phyloP scores from a whole-genome alignment of 768 basidiomycete genomes.

The Panus rudis region DNA sequence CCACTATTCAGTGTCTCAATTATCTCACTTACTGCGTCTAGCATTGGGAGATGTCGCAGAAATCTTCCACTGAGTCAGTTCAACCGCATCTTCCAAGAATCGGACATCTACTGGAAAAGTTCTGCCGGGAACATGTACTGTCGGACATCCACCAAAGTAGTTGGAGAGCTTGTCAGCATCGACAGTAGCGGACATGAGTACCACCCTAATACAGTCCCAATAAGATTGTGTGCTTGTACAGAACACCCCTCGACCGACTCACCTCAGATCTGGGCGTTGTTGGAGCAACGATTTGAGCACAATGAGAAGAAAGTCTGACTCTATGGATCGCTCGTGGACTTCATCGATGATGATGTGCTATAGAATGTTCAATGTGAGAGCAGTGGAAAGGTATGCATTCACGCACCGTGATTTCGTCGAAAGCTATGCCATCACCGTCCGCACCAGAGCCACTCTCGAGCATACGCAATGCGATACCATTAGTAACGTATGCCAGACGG shows the following conservation, averaged over 20 bases:
- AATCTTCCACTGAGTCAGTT: constrained; percentile 73
- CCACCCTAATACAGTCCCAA: constrained; percentile 46
- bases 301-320: constrained; percentile 94
- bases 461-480: constrained; percentile 95
- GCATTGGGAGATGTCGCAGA: constrained; percentile 79
- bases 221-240: background rate
- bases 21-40: constrained; percentile 43
- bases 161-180: constrained; percentile 85
- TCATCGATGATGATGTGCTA: constrained; percentile 96
- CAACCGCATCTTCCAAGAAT: constrained; percentile 88
- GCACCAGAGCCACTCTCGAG: constrained; percentile 77
- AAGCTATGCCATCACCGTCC: constrained; percentile 67
- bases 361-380: background rate
- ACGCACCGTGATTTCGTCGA: constrained; percentile 90
- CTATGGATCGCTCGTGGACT: constrained; percentile 94
- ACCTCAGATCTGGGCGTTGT: constrained; percentile 83
- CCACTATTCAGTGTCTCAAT: constrained; percentile 1
- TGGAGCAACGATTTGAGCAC: constrained; percentile 79
- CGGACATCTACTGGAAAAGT: constrained; percentile 87
- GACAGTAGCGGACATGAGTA: constrained; percentile 95
- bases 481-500: constrained; percentile 77
- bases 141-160: constrained; percentile 84
- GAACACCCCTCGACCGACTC: constrained; percentile 13
- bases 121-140: constrained; percentile 84
- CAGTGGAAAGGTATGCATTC: background rate